Conservation (phyloP, 768 basidiomycete genomes). For the Suillus decipiens region DNA sequence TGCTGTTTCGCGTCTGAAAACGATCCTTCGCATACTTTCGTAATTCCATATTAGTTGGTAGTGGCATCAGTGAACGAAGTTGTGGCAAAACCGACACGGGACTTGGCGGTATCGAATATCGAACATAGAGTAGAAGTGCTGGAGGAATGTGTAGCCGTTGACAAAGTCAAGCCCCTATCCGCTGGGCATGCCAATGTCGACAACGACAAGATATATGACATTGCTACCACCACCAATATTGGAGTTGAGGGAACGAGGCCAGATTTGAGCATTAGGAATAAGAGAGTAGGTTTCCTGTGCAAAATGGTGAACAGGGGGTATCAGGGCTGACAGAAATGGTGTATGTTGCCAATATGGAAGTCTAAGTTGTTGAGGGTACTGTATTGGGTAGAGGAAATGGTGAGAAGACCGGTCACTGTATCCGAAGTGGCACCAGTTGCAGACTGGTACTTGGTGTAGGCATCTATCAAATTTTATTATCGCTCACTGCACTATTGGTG, state of each 20-base stretch:
- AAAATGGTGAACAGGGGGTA: background rate
- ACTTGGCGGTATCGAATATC: slow-evolving; percentile 66
- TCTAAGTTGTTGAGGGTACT: slow-evolving; percentile 8
- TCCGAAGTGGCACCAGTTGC: slow-evolving; percentile 17
- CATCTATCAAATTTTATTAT: slow-evolving; percentile 18
- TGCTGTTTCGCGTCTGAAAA: background rate
- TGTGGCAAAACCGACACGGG: slow-evolving; percentile 34
- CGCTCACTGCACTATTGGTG: background rate
- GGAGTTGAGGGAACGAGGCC: slow-evolving; percentile 45
- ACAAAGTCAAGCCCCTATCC: slow-evolving; percentile 57
- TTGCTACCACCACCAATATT: slow-evolving; percentile 40
- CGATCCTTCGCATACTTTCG: background rate
- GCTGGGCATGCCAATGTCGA: slow-evolving; percentile 37
- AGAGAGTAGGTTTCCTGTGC: slow-evolving; percentile 36
- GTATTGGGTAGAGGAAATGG: slow-evolving; percentile 11
- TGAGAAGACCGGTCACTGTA: slow-evolving; percentile 16
- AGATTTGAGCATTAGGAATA: slow-evolving; percentile 46
- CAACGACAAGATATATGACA: slow-evolving; percentile 41
- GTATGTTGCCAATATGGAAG: slow-evolving; percentile 14
- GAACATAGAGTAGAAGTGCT: slow-evolving; percentile 67
- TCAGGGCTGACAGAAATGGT: background rate
- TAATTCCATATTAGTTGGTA: slow-evolving; percentile 24
- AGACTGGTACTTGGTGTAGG: slow-evolving; percentile 26
- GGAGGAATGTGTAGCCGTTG: slow-evolving; percentile 54
- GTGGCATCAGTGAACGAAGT: slow-evolving; percentile 32